phyloP scores from a whole-genome alignment of 2,329 filamentous ascomycete species.

The Remersonia thermophila region DNA sequence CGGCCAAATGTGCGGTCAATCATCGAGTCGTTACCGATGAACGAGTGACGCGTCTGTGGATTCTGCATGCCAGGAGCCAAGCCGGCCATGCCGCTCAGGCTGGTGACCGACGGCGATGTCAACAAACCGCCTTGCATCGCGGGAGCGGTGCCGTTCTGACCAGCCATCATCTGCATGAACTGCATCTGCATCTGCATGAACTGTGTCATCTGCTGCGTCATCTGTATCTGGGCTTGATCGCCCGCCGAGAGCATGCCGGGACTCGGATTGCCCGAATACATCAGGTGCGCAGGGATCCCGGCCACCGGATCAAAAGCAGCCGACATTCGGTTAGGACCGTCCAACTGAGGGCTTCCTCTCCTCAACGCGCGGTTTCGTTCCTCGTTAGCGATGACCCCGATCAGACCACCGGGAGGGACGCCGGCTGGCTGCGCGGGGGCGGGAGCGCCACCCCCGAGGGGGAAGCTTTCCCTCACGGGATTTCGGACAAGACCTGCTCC shows the following conservation, averaged over 20 bases:
- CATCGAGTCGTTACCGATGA: constrained; percentile 33
- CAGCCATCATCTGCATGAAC: constrained; percentile 73
- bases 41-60: constrained; percentile 29
- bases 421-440: constrained; percentile 24
- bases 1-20: constrained; percentile 29
- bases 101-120: constrained; percentile 17
- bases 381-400: constrained; percentile 79
- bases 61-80: constrained; percentile 29
- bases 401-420: constrained; percentile 61
- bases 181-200: constrained; percentile 95
- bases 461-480: constrained; percentile 60
- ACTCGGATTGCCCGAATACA: constrained; percentile 29
- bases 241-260: constrained; percentile 45
- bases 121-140: constrained; percentile 16
- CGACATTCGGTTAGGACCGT: constrained; percentile 30
- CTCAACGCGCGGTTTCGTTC: constrained; percentile 68
- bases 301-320: constrained; percentile 35
- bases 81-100: constrained; percentile 23
- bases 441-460: constrained; percentile 48
- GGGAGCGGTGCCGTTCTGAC: constrained; percentile 22
- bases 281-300: constrained; percentile 39
- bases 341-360: constrained; percentile 62
- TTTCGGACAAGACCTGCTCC: constrained; percentile 65
- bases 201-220: constrained; percentile 72
- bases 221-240: constrained; percentile 65